Base-by-base conservation (phyloP, 1,139 yeast genomes). In the Diutina rugosa region DNA sequence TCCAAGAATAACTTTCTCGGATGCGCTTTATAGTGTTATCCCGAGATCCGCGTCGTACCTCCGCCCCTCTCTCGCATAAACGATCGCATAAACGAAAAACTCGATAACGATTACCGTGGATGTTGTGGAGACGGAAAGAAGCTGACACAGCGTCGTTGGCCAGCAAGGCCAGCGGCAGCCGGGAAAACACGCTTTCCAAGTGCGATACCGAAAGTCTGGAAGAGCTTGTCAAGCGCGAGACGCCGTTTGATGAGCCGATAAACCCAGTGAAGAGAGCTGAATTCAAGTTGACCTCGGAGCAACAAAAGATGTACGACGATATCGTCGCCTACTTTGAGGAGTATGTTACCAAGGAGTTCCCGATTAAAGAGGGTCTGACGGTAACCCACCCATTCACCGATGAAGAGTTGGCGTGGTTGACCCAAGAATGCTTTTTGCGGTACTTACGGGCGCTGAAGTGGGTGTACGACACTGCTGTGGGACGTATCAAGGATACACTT, bases 391-490 rank as follows among this genome's bases (percentile, higher is more conserved):
- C 61, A 7, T 38, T 62, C 14, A 56, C 57, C 4, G 59, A 56
- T 16, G 59, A 56, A 35, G 81, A 77, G 60, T 72, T 69, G 63
- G 69, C 76, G 3, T 77, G 80, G 80, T 65, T 77, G 57, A 75
- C 80, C 1, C 66, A 78, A 61, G 81, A 77, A 61, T 76, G 80
- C 61, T 73, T 77, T 58, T 72, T 76, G 58, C 64, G 81, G 56
- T 77, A 77, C 63, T 67, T 76, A 56, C 65, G 80, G 51, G 81
- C 81, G 51, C 73, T 80, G 52, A 76, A 76, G 61, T 77, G 81
- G 81, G 64, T 68, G 56, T 65, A 63, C 4, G 61, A 66, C 46
- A 76, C 72, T 12, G 77, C 80, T 45, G 73, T 76, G 55, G 70
- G 68, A 58, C 63, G 81, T 60, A 70, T 77, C 14, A 72, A 69